Conservation (phyloP, 805 yeast species). For the Metschnikowia dekortorum region DNA sequence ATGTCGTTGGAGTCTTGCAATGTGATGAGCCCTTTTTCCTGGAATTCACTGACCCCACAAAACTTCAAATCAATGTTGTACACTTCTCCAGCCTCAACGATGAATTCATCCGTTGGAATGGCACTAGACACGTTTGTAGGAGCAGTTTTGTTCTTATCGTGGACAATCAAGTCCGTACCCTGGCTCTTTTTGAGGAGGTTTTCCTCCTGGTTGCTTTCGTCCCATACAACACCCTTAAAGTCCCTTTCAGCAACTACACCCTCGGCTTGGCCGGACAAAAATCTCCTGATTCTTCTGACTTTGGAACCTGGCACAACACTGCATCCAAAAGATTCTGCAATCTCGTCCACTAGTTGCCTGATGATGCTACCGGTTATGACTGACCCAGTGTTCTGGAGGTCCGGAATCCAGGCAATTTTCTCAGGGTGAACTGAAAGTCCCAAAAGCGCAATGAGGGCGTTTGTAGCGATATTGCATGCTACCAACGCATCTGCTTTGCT, state of each 20-base stretch:
- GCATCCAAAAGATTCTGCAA: constrained; percentile 82
- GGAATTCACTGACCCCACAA: constrained; percentile 56
- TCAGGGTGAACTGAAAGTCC: constrained; percentile 74
- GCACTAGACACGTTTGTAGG: constrained; percentile 42
- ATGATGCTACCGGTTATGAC: constrained; percentile 64
- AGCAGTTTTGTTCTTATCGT: constrained; percentile 9
- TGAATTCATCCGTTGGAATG: constrained; percentile 71
- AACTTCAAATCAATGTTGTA: constrained; percentile 79
- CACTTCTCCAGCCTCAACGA: constrained; percentile 75
- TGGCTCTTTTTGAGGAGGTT: constrained; percentile 39
- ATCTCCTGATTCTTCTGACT: constrained; percentile 87
- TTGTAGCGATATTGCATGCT: constrained; percentile 86
- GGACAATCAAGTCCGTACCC: constrained; percentile 15
- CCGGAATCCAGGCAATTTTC: constrained; percentile 43
- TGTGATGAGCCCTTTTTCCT: constrained; percentile 64
- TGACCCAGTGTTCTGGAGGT: constrained; percentile 17
- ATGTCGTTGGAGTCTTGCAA: constrained; percentile 63
- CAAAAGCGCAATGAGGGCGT: constrained; percentile 73
- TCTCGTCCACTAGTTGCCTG: constrained; percentile 73
- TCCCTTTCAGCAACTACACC: constrained; percentile 89
- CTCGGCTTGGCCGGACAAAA: constrained; percentile 93
- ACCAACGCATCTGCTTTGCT: constrained; percentile 82
- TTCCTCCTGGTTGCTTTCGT: constrained; percentile 75
- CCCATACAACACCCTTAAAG: constrained; percentile 88
- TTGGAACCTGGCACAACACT: constrained; percentile 88